Base-by-base conservation (phyloP, 2,329 filamentous ascomycete genomes). In the Myriosclerotinia scirpicola region DNA sequence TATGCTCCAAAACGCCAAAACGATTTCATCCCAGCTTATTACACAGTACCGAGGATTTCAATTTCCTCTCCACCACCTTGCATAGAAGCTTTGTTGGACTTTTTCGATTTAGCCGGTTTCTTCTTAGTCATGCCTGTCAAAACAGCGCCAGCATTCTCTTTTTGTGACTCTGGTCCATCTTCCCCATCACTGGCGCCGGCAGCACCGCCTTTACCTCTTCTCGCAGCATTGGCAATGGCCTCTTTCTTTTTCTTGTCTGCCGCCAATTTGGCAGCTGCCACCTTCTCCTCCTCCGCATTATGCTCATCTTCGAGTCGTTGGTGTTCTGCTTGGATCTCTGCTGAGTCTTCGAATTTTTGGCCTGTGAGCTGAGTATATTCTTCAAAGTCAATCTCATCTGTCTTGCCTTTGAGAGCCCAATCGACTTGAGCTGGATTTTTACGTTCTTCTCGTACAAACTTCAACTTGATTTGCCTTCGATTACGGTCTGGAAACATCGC, bases 391-490 rank as follows among this genome's bases (percentile, higher is more conserved):
- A 89, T 87, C 54, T 83, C 80, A 40, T 81, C 82, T 78, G 87
- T 85, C 71, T 84, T 80, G 66, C 85, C 86, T 46, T 84, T 84
- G 66, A 95, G 80, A 6, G 86, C 86, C 46, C 82, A 82, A 68
- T 86, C 87, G 71, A 96, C 83, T 69, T 85, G 83, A 3, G 80
- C 78, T 0, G 90, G 87, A 69, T 89, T 83, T 64, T 85, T 81
- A 44, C 86, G 83, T 78, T 95, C 91, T 78, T 95, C 92, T 68
- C 89, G 87, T 73, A 89, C 90, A 79, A 92, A 95, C 76, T 95
- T 95, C 70, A 89, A 84, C 79, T 94, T 94, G 78, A 95, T 84
- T 76, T 91, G 87, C 42, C 88, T 85, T 22, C 92, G 84, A 68
- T 85, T 90, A 74, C 89, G 87, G 69, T 85, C 84, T 1, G 87